Evolutionary conservation across 371 early-diverging fungal species (phyloP).

Genomic region (Amoeboaphelidium occidentale): DNA sequence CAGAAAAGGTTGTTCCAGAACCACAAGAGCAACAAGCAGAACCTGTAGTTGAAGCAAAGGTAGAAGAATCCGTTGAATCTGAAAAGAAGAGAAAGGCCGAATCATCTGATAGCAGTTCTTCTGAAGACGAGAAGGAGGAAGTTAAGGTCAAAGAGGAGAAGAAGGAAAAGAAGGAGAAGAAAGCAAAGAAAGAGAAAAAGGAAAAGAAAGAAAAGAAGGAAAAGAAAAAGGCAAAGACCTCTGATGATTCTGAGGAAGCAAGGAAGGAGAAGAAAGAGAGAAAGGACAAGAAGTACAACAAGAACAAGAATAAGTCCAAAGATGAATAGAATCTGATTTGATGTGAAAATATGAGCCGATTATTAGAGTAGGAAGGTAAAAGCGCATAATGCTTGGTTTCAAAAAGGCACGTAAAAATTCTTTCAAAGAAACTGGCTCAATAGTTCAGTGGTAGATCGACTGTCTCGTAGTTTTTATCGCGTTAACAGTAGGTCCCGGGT

Average conservation of each 20-base stretch:
- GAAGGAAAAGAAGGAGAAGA: constrained; percentile 13
- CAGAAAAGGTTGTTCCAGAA: not conserved
- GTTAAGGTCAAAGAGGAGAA: constrained; percentile 9
- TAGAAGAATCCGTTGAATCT: not conserved
- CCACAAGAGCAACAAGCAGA: not conserved
- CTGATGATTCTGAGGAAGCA: constrained; percentile 9
- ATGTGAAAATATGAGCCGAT: not conserved
- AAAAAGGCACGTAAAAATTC: no score
- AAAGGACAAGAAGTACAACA: constrained; percentile 19
- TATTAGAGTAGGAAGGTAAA: not conserved
- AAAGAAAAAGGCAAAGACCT: constrained; percentile 2
- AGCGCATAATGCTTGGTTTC: not conserved
- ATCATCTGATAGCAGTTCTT: not conserved
- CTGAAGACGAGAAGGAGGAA: not conserved
- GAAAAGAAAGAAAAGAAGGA: constrained; percentile 1
- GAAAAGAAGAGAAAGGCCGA: not conserved
- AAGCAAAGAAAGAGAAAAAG: constrained; percentile 12
- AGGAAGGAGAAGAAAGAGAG: constrained; percentile 22
- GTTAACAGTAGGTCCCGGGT: no score
- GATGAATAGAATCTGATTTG: not conserved
- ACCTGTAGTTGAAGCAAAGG: not conserved
- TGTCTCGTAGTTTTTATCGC: no score
- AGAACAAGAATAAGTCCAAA: constrained; percentile 5
- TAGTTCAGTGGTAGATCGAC: no score
- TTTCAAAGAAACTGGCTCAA: no score